A percentile compares a stretch with the other conserved stretches of the same genome.
Evolutionary conservation across 2,329 filamentous ascomycete species (phyloP).

Genomic region (Cryphonectria parasitica): DNA sequence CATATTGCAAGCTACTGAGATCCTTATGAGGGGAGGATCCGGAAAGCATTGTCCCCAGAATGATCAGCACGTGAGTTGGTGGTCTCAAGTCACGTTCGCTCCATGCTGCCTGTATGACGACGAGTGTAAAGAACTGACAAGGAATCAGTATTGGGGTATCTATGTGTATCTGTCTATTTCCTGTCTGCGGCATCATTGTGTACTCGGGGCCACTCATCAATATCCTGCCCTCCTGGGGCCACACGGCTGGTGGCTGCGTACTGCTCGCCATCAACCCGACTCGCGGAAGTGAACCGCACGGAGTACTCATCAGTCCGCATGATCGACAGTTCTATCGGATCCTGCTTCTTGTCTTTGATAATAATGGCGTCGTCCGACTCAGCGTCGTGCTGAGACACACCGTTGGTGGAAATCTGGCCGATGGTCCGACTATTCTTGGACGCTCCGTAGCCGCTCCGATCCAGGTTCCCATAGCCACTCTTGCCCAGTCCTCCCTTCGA

Average conservation of each 20-base stretch:
- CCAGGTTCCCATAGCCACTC: constrained; percentile 21
- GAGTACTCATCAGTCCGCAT: constrained; percentile 20
- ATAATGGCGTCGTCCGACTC: constrained; percentile 8
- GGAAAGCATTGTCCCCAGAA: not conserved
- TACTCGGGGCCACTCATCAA: not conserved
- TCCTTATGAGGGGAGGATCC: not conserved
- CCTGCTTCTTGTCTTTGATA: constrained; percentile 9
- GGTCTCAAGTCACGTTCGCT: not conserved
- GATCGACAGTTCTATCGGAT: constrained; percentile 9
- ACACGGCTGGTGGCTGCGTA: not conserved
- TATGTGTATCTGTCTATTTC: not conserved
- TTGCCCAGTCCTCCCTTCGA: constrained; percentile 7
- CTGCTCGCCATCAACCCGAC: not conserved
- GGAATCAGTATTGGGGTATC: not conserved
- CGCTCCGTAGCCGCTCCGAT: constrained; percentile 10
- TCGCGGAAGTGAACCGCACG: constrained; percentile 12
- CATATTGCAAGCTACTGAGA: not conserved
- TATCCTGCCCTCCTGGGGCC: not conserved
- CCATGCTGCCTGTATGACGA: not conserved
- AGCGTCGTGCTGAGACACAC: not conserved
- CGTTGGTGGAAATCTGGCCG: not conserved
- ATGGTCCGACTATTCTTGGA: constrained; percentile 6
- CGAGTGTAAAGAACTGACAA: not conserved
- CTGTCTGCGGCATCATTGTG: not conserved
- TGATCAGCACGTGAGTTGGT: not conserved